Evolutionary conservation across 371 early-diverging fungal genomes (phyloP), one percentile per base, ranked within the genome.

Genomic region (Vittaforma corneae): DNA sequence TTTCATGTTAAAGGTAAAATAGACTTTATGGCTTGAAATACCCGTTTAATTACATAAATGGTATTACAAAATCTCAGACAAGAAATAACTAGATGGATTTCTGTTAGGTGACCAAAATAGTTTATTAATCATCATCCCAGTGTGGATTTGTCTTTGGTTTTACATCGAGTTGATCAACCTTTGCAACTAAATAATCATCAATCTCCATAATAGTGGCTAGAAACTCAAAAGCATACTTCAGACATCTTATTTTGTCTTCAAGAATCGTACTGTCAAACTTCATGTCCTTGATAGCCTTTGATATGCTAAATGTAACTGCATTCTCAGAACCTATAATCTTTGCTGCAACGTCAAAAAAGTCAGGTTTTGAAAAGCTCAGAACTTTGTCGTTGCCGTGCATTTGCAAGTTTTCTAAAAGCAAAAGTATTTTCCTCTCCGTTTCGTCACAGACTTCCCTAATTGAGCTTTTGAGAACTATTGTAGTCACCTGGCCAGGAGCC

Each of bases 171-270:
- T 73, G 67, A 16, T 75, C 73, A 35, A 60, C 63, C 53, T 70
- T 72, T 30, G 75, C 73, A 37, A 79, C 68, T 22, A 79, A 67
- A 71, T 75, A 74, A 53, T 79, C 77, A 3, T 75, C 66, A 11
- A 72, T 70, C 48, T 70, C 70, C 37, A 76, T 62, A 18, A 77
- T 34, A 24, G 55, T 64, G n/a, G 68, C 44, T 4, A 73, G 26
- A 35, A 79, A 71, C 38, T 75, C 74, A 9, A 73, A 29, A 0
- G 76, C 73, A 61, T 75, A 79, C 42, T 59, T 46, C 1, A 77
- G 30, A 9, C 74, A 73, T 40, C 65, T 68, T 29, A 67, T 48
- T 52, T 71, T 74, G 38, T 69, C 68, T 18, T 70, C 50, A 51
- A 73, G 74, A 56, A 53, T 69, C n/a, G 70, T 51, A 26, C 59